Evolutionary conservation across 164 flowering plant genomes (phyloP), one percentile per base, ranked within the genome.

Genomic region (Litsea cubeba): DNA sequence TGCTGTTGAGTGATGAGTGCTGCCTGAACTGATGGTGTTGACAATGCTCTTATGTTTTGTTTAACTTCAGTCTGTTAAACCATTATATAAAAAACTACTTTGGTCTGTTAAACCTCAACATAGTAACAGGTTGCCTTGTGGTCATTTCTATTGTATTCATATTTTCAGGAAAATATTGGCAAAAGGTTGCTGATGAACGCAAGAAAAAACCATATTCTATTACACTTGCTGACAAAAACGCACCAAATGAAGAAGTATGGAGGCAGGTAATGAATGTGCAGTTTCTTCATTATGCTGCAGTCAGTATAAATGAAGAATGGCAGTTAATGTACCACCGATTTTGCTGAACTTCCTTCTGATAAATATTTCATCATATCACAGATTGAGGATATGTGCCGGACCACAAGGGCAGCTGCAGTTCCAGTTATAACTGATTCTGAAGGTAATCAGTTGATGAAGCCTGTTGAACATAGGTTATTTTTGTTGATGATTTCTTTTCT

Each of bases 241-340:
- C 99, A 49, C 99, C 99, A 78, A 94, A 95, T 81, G 97, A 91
- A 85, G 98, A 95, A 81, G 99, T 94, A 46, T 95, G 99, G 99
- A 83, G 85, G 71, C 97, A 88, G 95, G 99, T 95, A 81, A 81
- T 20, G 14, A 28, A 63, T 20, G 11, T 40, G 68, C 71, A 68
- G 50, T 23, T 46, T 74, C 35, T 57, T 46, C 62, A 32, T 14
- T 64, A 40, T 69, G 62, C 32, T n/a, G 14, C 7, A 60, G 62
- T 62, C 25, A 62, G 46, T 66, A 35, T 65, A 12, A 12, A 17
- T 22, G 18, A 60, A 32, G 24, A 20, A 40, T 50, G 46, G 30
- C n/a, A 64, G 46, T 24, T 57, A 20, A n/a, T 24, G 6, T 23
- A n/a, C 23, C 60, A 58, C 35, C 24, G 70, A 69, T 65, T 49